Base-by-base conservation (phyloP, 768 basidiomycete genomes). In the Naganishia vaughanmartiniae region DNA sequence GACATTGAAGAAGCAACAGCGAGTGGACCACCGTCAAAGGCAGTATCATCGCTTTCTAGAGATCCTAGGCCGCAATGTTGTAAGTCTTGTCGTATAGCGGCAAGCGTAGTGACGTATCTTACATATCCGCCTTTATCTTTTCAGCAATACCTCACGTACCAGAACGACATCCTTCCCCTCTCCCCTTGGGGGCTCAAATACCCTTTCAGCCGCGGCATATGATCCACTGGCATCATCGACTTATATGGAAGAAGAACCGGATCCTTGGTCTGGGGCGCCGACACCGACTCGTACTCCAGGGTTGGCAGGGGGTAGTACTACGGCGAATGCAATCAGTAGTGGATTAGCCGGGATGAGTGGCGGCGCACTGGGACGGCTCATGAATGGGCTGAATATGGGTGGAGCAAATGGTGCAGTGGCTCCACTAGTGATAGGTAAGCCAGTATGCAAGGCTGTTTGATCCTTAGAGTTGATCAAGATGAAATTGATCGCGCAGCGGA, bases 401-500 rank as follows among this genome's bases (percentile, higher is more conserved):
- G 57, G 31, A 39, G 9, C 33, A 3, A 36, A 34, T 17, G 26
- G 39, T 28, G 11, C 42, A 14, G 39, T 9, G 42, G 39, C 60
- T 45, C 42, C n/a, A 11, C 4, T 11, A n/a, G 21, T 53, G n/a
- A 33, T 51, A n/a, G 48, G 48, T 51, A 26, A n/a, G 48, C 14
- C 24, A 6, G 10, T 1, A 46, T 4, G 24, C 46, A 30, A 9
- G 42, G 39, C 15, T 26, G 60, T 28, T 6, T 26, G 60, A 42
- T 21, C 31, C 17, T 24, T 7, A 19, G 3, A 58, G 24, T 6
- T 36, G 2, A 34, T 7, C 33, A 7, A 58, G 21, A 36, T 34
- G 21, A n/a, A 58, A 21, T 58, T 58, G 10, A 14, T 58, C 5
- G 19, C 30, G 17, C 17, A 70, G 51, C 87, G 70, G 89, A 90